A percentile compares a stretch with the other conserved stretches of the same genome.
phyloP scores from a whole-genome alignment of 805 yeast species.

The Candida maltosa region DNA sequence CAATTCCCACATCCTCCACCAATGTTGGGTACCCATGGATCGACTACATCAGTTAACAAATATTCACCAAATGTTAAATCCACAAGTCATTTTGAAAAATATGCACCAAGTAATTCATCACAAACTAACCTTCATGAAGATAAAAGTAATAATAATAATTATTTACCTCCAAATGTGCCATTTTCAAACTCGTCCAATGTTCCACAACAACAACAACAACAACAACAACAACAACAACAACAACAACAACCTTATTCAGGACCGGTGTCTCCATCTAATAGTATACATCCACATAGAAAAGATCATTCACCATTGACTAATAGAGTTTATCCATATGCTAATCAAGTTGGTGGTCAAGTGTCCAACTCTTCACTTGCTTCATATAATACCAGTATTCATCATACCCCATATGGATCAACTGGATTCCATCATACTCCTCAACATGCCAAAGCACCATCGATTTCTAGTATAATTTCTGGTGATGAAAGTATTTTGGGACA shows the following conservation, averaged over 20 bases:
- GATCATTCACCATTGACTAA: slow-evolving; percentile 2
- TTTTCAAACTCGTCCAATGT: too few relatives aligned
- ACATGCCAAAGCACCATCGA: slow-evolving; percentile 17
- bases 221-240: neutral
- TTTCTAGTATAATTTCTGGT: slow-evolving; percentile 16
- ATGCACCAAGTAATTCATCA: slow-evolving; percentile 4
- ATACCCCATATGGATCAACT: slow-evolving; percentile 2
- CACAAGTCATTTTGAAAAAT: neutral
- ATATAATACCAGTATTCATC: too few relatives aligned
- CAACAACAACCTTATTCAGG: neutral
- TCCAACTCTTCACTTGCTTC: slow-evolving; percentile 20
- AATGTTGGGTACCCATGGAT: slow-evolving; percentile 1
- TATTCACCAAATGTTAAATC: slow-evolving; percentile 6
- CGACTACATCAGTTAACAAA: slow-evolving; percentile 1
- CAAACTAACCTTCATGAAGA: slow-evolving; percentile 2
- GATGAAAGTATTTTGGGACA: slow-evolving; percentile 11
- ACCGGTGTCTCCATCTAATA: neutral
- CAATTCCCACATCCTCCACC: too few relatives aligned
- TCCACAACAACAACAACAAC: neutral
- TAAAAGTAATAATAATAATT: slow-evolving; percentile 9
- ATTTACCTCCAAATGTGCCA: too few relatives aligned
- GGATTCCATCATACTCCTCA: neutral
- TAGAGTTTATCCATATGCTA: slow-evolving; percentile 4
- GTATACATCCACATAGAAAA: neutral
- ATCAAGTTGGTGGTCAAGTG: slow-evolving; percentile 11